Percentiles rank a stretch among this genome's conserved stretches.
phyloP scores from a whole-genome alignment of 305 asterid species.

The Petunia hybrid region DNA sequence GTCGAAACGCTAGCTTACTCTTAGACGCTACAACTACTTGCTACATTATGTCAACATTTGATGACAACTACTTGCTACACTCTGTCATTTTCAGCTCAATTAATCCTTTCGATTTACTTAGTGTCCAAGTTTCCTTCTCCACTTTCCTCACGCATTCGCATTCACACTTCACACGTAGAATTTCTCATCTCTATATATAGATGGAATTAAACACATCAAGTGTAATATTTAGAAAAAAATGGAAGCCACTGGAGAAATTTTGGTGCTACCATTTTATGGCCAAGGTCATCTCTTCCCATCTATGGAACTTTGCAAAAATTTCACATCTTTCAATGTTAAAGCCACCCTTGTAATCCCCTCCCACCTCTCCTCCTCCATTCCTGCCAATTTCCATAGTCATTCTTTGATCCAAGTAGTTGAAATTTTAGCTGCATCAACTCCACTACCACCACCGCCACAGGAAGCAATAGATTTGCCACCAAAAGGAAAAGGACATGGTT shows the following conservation, averaged over 20 bases:
- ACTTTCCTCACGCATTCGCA: neutral
- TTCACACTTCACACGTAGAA: neutral
- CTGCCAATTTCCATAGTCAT: conserved; percentile 49
- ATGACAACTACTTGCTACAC: no score
- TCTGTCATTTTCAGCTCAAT: neutral
- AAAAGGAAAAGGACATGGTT: neutral
- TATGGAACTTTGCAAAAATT: conserved; percentile 69
- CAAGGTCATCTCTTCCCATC: conserved; percentile 79
- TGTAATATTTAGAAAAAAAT: conserved; percentile 31
- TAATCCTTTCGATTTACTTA: neutral
- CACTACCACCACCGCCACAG: conserved; percentile 23
- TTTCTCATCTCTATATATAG: neutral
- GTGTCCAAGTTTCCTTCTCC: neutral
- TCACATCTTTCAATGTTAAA: conserved; percentile 54
- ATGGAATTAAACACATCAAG: neutral
- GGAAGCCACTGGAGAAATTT: conserved; percentile 58
- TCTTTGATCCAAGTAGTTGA: conserved; percentile 48
- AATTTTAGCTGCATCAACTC: conserved; percentile 41
- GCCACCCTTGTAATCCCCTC: conserved; percentile 67
- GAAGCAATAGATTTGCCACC: conserved; percentile 1
- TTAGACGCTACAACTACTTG: no score
- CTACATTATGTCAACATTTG: no score
- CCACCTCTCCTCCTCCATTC: conserved; percentile 71
- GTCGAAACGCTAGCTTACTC: no score
- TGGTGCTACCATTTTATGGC: conserved; percentile 76